Evolutionary conservation across 805 yeast genomes (phyloP).

Genomic region (Cephaloascus albidus): DNA sequence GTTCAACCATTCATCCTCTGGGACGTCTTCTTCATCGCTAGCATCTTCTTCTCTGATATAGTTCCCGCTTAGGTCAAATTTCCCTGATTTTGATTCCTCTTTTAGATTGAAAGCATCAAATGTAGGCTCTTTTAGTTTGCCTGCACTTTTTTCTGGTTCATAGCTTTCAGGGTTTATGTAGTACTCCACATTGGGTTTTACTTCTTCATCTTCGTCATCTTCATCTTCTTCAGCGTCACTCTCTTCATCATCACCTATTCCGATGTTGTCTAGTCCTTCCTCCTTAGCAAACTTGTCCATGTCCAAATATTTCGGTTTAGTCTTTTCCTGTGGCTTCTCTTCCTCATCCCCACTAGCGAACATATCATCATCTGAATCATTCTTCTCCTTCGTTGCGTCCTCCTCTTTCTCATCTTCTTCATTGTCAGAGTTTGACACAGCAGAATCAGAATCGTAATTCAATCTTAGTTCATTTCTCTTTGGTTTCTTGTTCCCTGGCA

Average conservation of each 20-base stretch:
- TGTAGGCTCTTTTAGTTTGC: slow-evolving; percentile 22
- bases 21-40: slow-evolving; percentile 17
- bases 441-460: slow-evolving; percentile 17
- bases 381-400: slow-evolving; percentile 4
- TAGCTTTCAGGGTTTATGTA: slow-evolving; percentile 20
- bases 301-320: slow-evolving; percentile 7
- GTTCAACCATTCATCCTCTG: slow-evolving; percentile 11
- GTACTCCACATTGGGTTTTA: slow-evolving; percentile 9
- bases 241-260: slow-evolving; percentile 8
- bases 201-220: slow-evolving; percentile 6
- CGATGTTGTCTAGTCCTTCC: slow-evolving; percentile 11
- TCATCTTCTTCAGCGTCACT: slow-evolving; percentile 4
- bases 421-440: slow-evolving; percentile 8
- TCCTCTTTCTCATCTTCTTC: slow-evolving; percentile 7
- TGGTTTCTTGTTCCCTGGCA: slow-evolving; percentile 5
- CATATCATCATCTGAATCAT: slow-evolving; percentile 29
- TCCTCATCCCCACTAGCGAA: slow-evolving; percentile 22
- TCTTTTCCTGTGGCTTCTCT: slow-evolving; percentile 10
- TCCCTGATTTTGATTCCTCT: slow-evolving; percentile 49
- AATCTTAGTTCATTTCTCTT: slow-evolving; percentile 8
- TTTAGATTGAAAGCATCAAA: slow-evolving; percentile 56
- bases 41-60: slow-evolving; percentile 31
- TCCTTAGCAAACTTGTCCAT: slow-evolving; percentile 16
- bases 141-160: slow-evolving; percentile 3
- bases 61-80: slow-evolving; percentile 53